Percentiles rank a stretch among this genome's conserved stretches.
phyloP scores from a whole-genome alignment of 306 rosid genomes.

The Hippophae gyantsensis region DNA sequence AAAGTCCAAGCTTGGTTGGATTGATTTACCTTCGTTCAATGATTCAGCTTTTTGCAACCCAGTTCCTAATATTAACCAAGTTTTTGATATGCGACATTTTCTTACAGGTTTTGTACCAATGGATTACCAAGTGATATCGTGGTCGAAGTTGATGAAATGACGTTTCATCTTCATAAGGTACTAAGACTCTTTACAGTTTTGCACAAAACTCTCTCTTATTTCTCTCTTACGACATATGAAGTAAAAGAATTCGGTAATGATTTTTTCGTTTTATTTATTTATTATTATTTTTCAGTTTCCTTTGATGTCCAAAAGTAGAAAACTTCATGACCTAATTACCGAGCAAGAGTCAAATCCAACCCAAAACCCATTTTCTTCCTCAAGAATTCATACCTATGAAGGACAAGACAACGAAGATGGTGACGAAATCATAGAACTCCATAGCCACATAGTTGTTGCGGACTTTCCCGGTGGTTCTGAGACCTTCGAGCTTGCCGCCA shows the following conservation, averaged over 20 bases:
- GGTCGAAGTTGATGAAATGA: slow-evolving; percentile 75
- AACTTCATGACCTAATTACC: slow-evolving; percentile 53
- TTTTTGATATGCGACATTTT: slow-evolving; percentile 1
- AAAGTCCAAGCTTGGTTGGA: slow-evolving; percentile 97
- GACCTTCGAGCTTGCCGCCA: slow-evolving; percentile 78
- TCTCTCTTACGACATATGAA: background rate
- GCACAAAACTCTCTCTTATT: slow-evolving; percentile 1
- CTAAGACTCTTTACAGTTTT: background rate
- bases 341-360: slow-evolving; percentile 53
- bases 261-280: background rate
- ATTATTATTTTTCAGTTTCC: slow-evolving; percentile 58
- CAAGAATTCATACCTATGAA: slow-evolving; percentile 2
- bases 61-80: too few relatives aligned
- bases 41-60: background rate
- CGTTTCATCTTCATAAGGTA: slow-evolving; percentile 94
- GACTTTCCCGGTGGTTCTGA: slow-evolving; percentile 85
- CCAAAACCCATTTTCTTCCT: slow-evolving; percentile 16
- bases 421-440: slow-evolving; percentile 56
- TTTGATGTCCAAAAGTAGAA: slow-evolving; percentile 74
- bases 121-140: slow-evolving; percentile 96
- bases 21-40: background rate
- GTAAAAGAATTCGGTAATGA: slow-evolving; percentile 1
- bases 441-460: slow-evolving; percentile 46
- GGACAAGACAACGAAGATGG: slow-evolving; percentile 4
- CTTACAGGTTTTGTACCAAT: slow-evolving; percentile 81